A percentile compares a stretch with the other conserved stretches of the same genome.
Evolutionary conservation across 208 protist genomes (phyloP).

Genomic region (Crithidia acanthocephali): DNA sequence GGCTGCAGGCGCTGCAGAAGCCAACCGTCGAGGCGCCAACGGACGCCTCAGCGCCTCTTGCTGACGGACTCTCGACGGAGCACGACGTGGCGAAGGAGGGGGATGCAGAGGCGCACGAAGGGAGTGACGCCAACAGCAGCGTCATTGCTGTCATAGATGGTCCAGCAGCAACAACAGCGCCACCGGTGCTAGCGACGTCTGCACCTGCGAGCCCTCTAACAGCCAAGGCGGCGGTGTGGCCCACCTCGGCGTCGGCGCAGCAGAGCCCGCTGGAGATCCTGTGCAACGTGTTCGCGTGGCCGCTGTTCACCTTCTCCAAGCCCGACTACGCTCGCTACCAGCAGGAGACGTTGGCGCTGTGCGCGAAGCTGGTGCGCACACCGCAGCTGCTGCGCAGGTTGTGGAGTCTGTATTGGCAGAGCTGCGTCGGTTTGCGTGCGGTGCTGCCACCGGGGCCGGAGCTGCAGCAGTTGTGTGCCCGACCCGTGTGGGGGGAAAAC

Average conservation of each 20-base stretch:
- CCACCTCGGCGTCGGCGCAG: constrained; percentile 20
- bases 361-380: constrained; percentile 62
- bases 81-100: background rate
- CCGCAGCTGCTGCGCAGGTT: constrained; percentile 63
- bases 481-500: constrained; percentile 3
- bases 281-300: constrained; percentile 81
- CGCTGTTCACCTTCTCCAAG: constrained; percentile 66
- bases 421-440: constrained; percentile 38
- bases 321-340: constrained; percentile 30
- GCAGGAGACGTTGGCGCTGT: constrained; percentile 62
- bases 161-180: background rate
- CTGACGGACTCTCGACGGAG: background rate
- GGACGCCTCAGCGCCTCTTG: constrained; percentile 2
- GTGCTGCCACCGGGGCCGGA: constrained; percentile 31
- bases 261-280: constrained; percentile 62
- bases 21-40: constrained; percentile 25
- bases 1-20: constrained; percentile 23
- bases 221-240: constrained; percentile 14
- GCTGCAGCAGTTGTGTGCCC: constrained; percentile 32
- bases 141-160: background rate
- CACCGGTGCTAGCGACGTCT: background rate
- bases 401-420: constrained; percentile 69
- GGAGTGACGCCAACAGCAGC: no score
- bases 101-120: background rate
- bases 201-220: background rate